Evolutionary conservation across 1,284 basidiomycete species (phyloP).

Genomic region (Tilletia caries): DNA sequence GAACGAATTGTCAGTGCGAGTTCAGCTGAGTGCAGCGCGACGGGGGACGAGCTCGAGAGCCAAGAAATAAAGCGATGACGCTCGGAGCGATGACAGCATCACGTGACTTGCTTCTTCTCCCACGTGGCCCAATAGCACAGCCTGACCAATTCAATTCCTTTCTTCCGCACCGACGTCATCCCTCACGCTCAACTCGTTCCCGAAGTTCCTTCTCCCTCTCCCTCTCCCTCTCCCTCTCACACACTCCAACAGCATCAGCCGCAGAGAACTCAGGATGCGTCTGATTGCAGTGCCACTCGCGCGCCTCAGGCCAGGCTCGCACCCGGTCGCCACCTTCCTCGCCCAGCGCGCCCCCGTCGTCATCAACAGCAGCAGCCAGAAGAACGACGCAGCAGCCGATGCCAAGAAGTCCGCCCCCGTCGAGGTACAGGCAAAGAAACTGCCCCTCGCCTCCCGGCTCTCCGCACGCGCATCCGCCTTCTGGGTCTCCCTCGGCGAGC

Average conservation of each 20-base stretch:
- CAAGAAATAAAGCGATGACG: no score
- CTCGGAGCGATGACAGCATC: no score
- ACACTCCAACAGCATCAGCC: neutral
- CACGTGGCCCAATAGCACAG: no score
- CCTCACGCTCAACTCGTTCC: neutral
- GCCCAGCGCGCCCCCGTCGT: slow-evolving; percentile 25
- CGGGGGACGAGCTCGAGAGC: no score
- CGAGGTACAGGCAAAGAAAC: neutral
- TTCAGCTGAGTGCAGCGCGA: no score
- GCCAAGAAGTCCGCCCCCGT: neutral
- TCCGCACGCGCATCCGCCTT: slow-evolving; percentile 40
- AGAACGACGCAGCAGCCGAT: slow-evolving; percentile 9
- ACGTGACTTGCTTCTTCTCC: no score
- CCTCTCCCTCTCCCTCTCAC: neutral
- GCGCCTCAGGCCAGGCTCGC: slow-evolving; percentile 27
- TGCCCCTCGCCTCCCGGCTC: slow-evolving; percentile 31
- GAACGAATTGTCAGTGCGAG: neutral
- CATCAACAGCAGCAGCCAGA: slow-evolving; percentile 18
- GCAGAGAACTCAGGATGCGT: slow-evolving; percentile 31
- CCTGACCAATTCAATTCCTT: no score
- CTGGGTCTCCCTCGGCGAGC: slow-evolving; percentile 45
- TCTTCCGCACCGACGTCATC: neutral
- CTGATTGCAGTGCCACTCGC: slow-evolving; percentile 46
- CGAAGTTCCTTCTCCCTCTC: no score
- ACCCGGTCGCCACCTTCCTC: slow-evolving; percentile 42